Evolutionary conservation across 1,284 basidiomycete species (phyloP).

Genomic region (Ustilago cynodontis): DNA sequence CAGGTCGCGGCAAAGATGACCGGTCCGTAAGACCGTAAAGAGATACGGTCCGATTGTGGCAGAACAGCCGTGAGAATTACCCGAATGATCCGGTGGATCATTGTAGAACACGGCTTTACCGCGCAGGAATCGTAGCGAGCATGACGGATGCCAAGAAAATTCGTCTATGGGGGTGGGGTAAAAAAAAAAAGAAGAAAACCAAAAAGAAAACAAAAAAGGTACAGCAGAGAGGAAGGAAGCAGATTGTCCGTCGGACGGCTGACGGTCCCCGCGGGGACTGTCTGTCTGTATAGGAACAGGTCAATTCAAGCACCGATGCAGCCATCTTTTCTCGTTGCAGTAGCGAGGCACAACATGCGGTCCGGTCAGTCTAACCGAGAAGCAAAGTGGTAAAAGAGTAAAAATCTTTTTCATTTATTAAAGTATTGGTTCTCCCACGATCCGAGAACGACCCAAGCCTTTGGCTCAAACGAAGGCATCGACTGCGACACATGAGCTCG

Average conservation of each 20-base stretch:
- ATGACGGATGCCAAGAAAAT: conserved; percentile 11
- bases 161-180: not conserved
- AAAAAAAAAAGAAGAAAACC: not conserved
- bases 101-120: no score
- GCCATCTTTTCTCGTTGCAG: not conserved
- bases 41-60: no score
- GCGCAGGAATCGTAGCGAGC: not conserved
- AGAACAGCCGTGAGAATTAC: no score
- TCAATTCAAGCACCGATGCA: conserved; percentile 12
- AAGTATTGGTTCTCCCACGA: not conserved
- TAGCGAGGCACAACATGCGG: not conserved
- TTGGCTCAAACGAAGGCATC: not conserved
- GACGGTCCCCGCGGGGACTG: conserved; percentile 8
- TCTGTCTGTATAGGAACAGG: no score
- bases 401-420: not conserved
- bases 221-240: not conserved
- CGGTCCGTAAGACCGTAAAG: not conserved
- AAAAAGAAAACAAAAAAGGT: not conserved
- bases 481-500: no score
- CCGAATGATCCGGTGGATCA: not conserved
- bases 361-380: not conserved
- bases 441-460: not conserved
- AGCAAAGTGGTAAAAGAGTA: not conserved
- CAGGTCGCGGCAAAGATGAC: not conserved
- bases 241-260: not conserved